These are phyloP conservation scores for Backusella circina DNA, from an alignment of 192 early-diverging fungal genomes.

Conservation along the genomic window DNA sequence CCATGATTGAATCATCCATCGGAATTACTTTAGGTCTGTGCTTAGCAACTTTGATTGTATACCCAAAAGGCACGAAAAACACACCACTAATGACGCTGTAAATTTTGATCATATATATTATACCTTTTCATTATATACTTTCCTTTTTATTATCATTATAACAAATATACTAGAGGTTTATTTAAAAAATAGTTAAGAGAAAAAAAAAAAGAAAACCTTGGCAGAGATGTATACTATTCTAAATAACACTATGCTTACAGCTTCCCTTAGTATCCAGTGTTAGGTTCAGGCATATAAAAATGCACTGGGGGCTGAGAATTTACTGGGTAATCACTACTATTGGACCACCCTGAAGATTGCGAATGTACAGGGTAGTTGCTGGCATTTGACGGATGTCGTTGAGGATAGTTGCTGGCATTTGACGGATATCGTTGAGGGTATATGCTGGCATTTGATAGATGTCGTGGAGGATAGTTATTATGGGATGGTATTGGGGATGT, in stretches of 20 bases:
- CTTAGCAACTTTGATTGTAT: conserved; percentile 60
- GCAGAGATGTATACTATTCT: background rate
- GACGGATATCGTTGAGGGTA: background rate
- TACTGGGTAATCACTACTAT: background rate
- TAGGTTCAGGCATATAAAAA: background rate
- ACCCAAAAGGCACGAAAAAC: conserved; percentile 42
- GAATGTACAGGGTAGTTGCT: background rate
- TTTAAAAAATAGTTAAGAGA: background rate
- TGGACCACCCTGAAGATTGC: background rate
- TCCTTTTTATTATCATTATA: background rate
- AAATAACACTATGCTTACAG: background rate
- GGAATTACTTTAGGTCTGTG: conserved; percentile 64
- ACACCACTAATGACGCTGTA: conserved; percentile 37
- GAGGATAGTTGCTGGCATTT: background rate
- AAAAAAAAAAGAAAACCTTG: background rate
- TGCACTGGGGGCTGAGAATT: background rate
- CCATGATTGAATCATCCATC: conserved; percentile 40
- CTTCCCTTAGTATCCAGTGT: background rate
- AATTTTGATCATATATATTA: background rate
- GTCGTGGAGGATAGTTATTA: background rate
- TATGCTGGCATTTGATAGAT: background rate
- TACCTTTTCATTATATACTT: background rate
- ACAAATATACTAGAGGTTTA: background rate
- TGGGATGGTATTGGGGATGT: background rate
- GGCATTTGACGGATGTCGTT: background rate